phyloP scores from a whole-genome alignment of 805 yeast genomes.

The Helenozyma baotianmanensis region DNA sequence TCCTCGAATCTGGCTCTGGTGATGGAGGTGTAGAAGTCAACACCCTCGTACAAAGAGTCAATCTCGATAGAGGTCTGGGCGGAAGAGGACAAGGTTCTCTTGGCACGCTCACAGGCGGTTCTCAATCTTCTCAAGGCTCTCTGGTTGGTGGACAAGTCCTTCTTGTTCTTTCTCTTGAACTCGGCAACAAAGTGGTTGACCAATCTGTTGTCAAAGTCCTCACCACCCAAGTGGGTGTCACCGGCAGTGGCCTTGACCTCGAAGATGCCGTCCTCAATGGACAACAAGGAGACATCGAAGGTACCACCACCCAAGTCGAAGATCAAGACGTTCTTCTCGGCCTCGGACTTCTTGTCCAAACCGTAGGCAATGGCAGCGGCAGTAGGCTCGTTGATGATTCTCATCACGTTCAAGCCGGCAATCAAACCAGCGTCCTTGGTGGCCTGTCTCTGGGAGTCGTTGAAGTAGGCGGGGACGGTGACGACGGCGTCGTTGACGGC shows the following conservation, averaged over 20 bases:
- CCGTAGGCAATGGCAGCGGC: conserved; percentile 33
- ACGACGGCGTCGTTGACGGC: conserved; percentile 83
- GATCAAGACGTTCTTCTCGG: conserved; percentile 57
- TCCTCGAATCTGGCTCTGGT: conserved; percentile 48
- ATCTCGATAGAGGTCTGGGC: conserved; percentile 41
- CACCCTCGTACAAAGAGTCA: conserved; percentile 46
- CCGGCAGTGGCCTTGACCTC: conserved; percentile 68
- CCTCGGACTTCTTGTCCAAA: conserved; percentile 47
- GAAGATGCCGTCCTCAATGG: conserved; percentile 46
- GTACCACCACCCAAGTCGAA: conserved; percentile 50
- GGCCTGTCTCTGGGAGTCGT: conserved; percentile 92
- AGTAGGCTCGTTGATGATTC: conserved; percentile 84
- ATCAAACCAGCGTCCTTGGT: conserved; percentile 91
- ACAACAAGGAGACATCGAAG: conserved; percentile 44
- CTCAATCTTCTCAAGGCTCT: conserved; percentile 72
- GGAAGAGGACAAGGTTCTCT: conserved; percentile 42
- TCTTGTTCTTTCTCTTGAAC: conserved; percentile 89
- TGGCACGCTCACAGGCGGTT: conserved; percentile 48
- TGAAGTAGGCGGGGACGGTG: conserved; percentile 90
- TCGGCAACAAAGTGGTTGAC: conserved; percentile 87
- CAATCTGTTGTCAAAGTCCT: conserved; percentile 87
- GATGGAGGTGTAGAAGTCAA: conserved; percentile 43
- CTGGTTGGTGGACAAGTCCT: conserved; percentile 75
- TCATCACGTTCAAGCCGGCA: conserved; percentile 83
- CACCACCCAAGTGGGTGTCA: conserved; percentile 98